These are phyloP conservation scores for Coprinopsis strossmayeri DNA, from an alignment of 768 basidiomycete genomes.

Conservation along the genomic window DNA sequence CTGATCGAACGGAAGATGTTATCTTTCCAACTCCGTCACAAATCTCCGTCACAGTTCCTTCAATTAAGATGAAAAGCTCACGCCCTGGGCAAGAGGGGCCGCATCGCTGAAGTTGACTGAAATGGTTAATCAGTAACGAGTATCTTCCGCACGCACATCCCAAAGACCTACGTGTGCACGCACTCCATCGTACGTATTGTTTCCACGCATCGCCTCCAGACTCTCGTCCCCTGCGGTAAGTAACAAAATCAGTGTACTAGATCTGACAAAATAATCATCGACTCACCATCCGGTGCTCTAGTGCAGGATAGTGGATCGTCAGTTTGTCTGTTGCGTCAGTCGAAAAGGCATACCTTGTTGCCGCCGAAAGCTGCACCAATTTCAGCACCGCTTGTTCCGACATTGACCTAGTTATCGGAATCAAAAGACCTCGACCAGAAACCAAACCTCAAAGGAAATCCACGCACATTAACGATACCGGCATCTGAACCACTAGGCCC, in stretches of 20 bases:
- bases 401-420: conserved; percentile 37
- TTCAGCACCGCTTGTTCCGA: conserved; percentile 54
- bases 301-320: conserved; percentile 7
- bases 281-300: conserved; percentile 82
- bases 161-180: conserved; percentile 58
- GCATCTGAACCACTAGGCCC: conserved; percentile 85
- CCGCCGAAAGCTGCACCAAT: conserved; percentile 87
- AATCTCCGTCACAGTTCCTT: background rate
- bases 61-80: conserved; percentile 59
- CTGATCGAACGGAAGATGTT: background rate
- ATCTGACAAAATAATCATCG: no score
- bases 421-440: conserved; percentile 13
- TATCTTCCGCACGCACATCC: conserved; percentile 9
- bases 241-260: no score
- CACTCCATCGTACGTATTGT: conserved; percentile 89
- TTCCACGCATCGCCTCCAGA: conserved; percentile 99
- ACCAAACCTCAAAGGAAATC: conserved; percentile 9
- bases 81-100: conserved; percentile 89
- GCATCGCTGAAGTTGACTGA: conserved; percentile 84
- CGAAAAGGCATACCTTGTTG: conserved; percentile 62
- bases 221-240: conserved; percentile 87
- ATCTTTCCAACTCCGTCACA: background rate
- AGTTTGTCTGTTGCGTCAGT: conserved; percentile 4
- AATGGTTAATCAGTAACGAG: no score
- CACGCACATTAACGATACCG: conserved; percentile 85